These are phyloP conservation scores for Castanea crenata DNA, from an alignment of 306 rosid species.

Conservation along the genomic window DNA sequence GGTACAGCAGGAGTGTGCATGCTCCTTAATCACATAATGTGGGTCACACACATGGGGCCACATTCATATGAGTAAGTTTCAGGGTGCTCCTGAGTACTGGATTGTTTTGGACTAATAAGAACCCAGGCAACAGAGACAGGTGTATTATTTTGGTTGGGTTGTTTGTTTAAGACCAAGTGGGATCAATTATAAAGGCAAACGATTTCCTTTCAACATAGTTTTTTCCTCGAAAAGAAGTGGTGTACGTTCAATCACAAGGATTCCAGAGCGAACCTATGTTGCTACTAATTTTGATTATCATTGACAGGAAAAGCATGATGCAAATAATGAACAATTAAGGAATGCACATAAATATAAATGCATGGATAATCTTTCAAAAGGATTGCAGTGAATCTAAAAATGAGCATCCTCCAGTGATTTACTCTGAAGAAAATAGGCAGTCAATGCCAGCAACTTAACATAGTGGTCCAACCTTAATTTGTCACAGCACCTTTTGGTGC, in stretches of 20 bases:
- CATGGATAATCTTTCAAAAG: background rate
- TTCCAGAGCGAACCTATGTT: background rate
- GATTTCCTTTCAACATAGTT: background rate
- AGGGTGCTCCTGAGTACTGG: background rate
- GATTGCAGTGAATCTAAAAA: background rate
- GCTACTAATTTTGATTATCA: background rate
- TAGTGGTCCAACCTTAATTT: background rate
- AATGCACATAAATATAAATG: background rate
- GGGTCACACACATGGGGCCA: background rate
- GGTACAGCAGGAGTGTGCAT: background rate
- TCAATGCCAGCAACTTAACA: background rate
- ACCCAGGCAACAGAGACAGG: slow-evolving; percentile 8
- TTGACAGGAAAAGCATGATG: background rate
- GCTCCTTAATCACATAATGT: background rate
- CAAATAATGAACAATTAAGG: background rate
- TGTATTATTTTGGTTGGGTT: background rate
- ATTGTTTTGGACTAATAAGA: slow-evolving; percentile 7
- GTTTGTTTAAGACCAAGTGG: background rate
- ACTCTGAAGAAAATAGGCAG: background rate
- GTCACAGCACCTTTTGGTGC: background rate
- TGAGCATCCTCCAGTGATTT: background rate
- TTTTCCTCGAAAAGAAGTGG: background rate
- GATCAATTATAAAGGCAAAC: background rate
- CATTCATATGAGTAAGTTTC: background rate
- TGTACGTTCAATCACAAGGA: background rate